phyloP scores from a whole-genome alignment of 768 basidiomycete genomes.

The Piloderma croceum region DNA sequence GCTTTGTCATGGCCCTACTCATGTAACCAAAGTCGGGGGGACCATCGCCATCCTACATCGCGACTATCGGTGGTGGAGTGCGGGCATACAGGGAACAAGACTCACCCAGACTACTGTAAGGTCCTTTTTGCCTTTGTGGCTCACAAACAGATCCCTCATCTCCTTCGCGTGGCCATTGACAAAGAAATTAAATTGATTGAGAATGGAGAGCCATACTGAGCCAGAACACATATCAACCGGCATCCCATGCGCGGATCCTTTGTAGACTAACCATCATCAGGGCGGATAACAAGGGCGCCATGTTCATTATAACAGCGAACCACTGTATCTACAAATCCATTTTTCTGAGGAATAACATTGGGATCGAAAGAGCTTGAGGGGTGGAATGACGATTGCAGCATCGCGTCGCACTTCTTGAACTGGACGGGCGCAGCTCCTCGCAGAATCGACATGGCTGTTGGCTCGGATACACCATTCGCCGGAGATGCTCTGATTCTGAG shows the following conservation, averaged over 20 bases:
- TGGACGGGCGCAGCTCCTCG: no score
- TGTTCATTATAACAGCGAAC: slow-evolving; percentile 32
- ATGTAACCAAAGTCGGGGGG: slow-evolving; percentile 1
- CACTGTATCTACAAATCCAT: slow-evolving; percentile 33
- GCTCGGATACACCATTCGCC: no score
- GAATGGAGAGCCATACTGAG: slow-evolving; percentile 43
- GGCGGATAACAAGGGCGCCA: no score
- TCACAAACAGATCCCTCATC: slow-evolving; percentile 29
- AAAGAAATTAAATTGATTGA: slow-evolving; percentile 32
- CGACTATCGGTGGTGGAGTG: background rate
- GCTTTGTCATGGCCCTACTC: background rate
- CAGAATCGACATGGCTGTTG: no score
- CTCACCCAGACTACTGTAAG: slow-evolving; percentile 20
- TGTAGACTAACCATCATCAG: no score
- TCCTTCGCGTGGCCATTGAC: slow-evolving; percentile 27
- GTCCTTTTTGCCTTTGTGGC: slow-evolving; percentile 27
- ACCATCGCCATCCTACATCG: background rate
- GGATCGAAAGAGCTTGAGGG: background rate
- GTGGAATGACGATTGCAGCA: background rate
- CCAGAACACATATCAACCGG: no score
- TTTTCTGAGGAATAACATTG: slow-evolving; percentile 23
- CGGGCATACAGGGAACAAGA: no score
- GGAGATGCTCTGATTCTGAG: no score
- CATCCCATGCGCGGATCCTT: no score
- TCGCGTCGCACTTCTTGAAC: no score